These are phyloP conservation scores for Candida pseudoglaebosa DNA, from an alignment of 805 yeast species.

Conservation along the genomic window DNA sequence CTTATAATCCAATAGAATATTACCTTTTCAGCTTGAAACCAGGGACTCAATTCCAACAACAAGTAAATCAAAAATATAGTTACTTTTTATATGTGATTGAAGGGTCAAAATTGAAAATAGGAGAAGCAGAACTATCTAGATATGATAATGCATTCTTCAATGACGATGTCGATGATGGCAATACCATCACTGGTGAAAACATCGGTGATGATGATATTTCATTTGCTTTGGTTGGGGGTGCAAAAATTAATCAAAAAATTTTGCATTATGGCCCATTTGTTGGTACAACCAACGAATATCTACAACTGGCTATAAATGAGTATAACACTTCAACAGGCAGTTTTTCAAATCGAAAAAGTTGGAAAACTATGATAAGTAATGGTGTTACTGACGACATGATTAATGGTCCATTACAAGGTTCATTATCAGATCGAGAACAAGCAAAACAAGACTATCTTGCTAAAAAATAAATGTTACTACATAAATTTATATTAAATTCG, in stretches of 20 bases:
- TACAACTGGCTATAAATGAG: constrained; percentile 17
- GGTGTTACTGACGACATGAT: constrained; percentile 42
- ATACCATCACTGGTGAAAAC: constrained; percentile 46
- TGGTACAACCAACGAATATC: constrained; percentile 39
- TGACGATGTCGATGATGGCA: constrained; percentile 67
- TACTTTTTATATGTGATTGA: constrained; percentile 64
- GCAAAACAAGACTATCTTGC: constrained; percentile 14
- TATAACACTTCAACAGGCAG: constrained; percentile 63
- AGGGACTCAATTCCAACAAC: constrained; percentile 62
- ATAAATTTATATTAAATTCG: too few species aligned
- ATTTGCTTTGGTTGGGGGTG: constrained; percentile 70
- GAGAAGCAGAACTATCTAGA: constrained; percentile 36
- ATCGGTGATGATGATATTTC: constrained; percentile 80
- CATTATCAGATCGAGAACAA: constrained; percentile 22
- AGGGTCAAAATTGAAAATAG: constrained; percentile 50
- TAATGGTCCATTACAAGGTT: constrained; percentile 31
- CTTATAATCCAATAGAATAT: constrained; percentile 75
- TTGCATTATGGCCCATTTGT: constrained; percentile 92
- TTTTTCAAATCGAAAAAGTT: constrained; percentile 66
- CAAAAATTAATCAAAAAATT: constrained; percentile 66
- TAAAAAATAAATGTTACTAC: neutral
- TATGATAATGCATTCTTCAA: constrained; percentile 58
- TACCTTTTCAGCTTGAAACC: constrained; percentile 62
- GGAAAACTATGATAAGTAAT: constrained; percentile 46
- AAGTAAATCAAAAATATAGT: constrained; percentile 55